Percentiles rank a stretch among this genome's conserved stretches.
phyloP scores from a whole-genome alignment of 345 rosid species.

The Pistacia integerrima region DNA sequence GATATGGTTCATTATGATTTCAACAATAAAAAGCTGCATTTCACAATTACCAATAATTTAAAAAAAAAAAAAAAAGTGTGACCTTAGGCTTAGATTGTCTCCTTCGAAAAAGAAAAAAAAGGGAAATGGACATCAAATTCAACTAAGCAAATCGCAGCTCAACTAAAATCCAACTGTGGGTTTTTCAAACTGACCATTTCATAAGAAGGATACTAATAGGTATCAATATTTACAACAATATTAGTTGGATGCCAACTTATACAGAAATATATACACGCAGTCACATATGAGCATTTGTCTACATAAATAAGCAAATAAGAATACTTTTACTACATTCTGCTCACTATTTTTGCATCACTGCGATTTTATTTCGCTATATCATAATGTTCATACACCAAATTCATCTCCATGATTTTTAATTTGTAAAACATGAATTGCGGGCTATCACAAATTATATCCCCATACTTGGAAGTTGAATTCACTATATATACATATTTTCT shows the following conservation, averaged over 20 bases:
- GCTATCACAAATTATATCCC: not conserved
- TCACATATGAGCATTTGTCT: not conserved
- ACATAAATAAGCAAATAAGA: not conserved
- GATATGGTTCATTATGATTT: conserved; percentile 3
- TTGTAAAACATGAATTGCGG: not conserved
- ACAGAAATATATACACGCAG: not conserved
- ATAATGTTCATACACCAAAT: not conserved
- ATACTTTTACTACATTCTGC: not conserved
- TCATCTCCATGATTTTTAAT: not conserved
- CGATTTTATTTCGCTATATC: not conserved
- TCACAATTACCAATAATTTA: not conserved
- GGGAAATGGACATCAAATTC: not conserved
- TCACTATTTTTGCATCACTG: not conserved
- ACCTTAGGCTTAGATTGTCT: not conserved
- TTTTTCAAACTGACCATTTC: not conserved
- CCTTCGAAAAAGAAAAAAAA: not conserved
- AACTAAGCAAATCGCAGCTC: not conserved
- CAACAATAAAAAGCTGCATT: not conserved
- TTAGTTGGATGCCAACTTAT: not conserved
- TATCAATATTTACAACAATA: not conserved
- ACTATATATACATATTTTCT: not conserved
- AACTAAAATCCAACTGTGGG: not conserved
- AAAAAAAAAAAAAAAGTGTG: not conserved
- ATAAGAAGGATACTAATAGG: not conserved
- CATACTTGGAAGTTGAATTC: not conserved